phyloP scores from a whole-genome alignment of 805 yeast genomes.

The Ogataea angusta region DNA sequence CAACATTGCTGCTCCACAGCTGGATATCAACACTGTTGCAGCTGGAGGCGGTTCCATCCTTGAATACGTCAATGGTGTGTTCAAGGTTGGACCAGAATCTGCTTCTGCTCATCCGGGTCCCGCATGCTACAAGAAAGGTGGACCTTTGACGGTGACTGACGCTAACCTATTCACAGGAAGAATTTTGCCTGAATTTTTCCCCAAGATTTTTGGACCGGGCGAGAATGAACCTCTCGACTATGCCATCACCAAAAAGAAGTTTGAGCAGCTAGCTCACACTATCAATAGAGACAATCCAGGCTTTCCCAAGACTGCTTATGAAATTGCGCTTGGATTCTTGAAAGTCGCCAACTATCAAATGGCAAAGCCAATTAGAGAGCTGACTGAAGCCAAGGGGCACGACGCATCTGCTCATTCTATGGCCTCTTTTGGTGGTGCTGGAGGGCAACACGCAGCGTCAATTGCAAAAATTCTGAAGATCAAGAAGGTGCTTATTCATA shows the following conservation, averaged over 20 bases:
- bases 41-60: conserved; percentile 10
- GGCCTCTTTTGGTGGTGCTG: conserved; percentile 86
- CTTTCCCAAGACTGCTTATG: conserved; percentile 48
- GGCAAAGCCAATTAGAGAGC: conserved; percentile 77
- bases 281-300: conserved; percentile 44
- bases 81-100: conserved; percentile 9
- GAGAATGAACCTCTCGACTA: conserved; percentile 6
- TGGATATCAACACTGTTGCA: conserved; percentile 24
- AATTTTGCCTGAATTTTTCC: conserved; percentile 8
- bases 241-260: conserved; percentile 3
- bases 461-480: conserved; percentile 69
- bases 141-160: conserved; percentile 9
- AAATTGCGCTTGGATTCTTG: conserved; percentile 74
- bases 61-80: conserved; percentile 4
- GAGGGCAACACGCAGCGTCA: conserved; percentile 79
- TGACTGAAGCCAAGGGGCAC: conserved; percentile 79
- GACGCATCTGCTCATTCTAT: conserved; percentile 57
- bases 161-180: conserved; percentile 8
- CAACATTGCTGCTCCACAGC: conserved; percentile 35
- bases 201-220: conserved; percentile 8
- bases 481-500: conserved; percentile 61
- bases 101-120: conserved; percentile 11
- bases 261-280: conserved; percentile 42
- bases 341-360: conserved; percentile 78
- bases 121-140: conserved; percentile 9